Conservation (phyloP, 225 moss, liverwort and hornwort genomes). For the Asterella californica region DNA sequence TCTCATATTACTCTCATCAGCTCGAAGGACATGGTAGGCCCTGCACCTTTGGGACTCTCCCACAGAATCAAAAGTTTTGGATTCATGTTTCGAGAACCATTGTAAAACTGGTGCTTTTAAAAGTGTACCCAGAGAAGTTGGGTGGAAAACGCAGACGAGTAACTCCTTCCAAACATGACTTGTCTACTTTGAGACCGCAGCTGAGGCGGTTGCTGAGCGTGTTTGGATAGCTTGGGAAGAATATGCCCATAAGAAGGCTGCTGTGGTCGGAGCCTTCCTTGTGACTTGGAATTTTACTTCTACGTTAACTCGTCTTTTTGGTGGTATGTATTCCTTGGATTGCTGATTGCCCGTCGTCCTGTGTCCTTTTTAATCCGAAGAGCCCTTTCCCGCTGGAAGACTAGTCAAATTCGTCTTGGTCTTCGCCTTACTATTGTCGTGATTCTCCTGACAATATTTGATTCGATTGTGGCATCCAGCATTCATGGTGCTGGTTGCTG, state of each 20-base stretch:
- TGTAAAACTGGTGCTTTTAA: neutral
- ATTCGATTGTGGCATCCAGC: neutral
- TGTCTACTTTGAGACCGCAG: slow-evolving; percentile 41
- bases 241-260: slow-evolving; percentile 84
- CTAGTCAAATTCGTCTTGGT: neutral
- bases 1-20: slow-evolving; percentile 69
- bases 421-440: neutral
- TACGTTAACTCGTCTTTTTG: slow-evolving; percentile 77
- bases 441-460: neutral
- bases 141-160: neutral
- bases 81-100: neutral
- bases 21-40: slow-evolving; percentile 67
- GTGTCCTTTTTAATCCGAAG: neutral
- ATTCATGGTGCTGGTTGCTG: slow-evolving; percentile 23
- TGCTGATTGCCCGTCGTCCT: neutral
- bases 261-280: slow-evolving; percentile 58
- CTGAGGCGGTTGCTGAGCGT: slow-evolving; percentile 51
- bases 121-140: neutral
- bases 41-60: neutral
- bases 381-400: neutral
- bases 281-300: slow-evolving; percentile 89
- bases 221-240: slow-evolving; percentile 64
- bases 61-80: neutral
- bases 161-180: neutral
- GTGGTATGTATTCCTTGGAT: slow-evolving; percentile 46